A percentile compares a stretch with the other conserved stretches of the same genome.
phyloP scores from a whole-genome alignment of 75 land plant species.

The Adiantum capillusveneris region DNA sequence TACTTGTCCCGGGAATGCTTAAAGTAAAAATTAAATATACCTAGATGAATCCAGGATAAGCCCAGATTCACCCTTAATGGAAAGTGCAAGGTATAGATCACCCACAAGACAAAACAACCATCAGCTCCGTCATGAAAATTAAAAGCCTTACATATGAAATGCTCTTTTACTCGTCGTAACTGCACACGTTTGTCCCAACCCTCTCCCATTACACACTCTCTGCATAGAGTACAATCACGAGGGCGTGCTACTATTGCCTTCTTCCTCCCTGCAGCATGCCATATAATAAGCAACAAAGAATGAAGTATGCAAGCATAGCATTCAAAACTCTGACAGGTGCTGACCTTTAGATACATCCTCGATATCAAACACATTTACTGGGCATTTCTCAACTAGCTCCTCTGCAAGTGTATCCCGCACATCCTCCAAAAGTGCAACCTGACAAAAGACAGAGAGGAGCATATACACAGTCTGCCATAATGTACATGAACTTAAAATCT shows the following conservation, averaged over 20 bases:
- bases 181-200: conserved; percentile 59
- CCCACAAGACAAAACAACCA: background rate
- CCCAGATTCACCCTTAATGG: no score
- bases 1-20: background rate
- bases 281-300: background rate
- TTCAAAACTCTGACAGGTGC: background rate
- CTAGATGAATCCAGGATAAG: no score
- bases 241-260: conserved; percentile 67
- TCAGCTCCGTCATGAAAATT: background rate
- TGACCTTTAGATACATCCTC: conserved; percentile 73
- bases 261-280: conserved; percentile 31
- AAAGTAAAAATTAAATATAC: background rate
- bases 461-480: no score
- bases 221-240: conserved; percentile 78
- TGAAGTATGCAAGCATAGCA: background rate
- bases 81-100: no score
- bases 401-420: conserved; percentile 61
- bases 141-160: conserved; percentile 66
- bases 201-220: conserved; percentile 79
- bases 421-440: conserved; percentile 78
- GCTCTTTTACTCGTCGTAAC: conserved; percentile 72
- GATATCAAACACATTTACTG: conserved; percentile 85
- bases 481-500: no score
- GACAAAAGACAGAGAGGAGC: background rate
- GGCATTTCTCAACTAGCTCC: conserved; percentile 76